Percentiles rank a stretch among this genome's conserved stretches.
Evolutionary conservation across 2,329 filamentous ascomycete genomes (phyloP).

Genomic region (Exophiala aquamarina): DNA sequence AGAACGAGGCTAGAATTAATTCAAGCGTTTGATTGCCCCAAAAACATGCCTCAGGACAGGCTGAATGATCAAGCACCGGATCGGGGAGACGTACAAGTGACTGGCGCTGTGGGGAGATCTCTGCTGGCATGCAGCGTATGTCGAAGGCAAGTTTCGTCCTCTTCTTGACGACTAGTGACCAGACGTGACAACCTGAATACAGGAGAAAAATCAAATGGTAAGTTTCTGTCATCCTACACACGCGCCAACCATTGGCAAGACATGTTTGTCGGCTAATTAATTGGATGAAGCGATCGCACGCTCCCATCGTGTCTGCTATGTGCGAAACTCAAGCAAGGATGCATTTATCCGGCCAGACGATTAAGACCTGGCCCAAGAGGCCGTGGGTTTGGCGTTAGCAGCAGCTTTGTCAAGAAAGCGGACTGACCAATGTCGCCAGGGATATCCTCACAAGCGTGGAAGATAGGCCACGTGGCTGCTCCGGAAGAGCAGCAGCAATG

Average conservation of each 20-base stretch:
- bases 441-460: no score
- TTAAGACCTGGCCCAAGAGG: neutral
- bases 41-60: no score
- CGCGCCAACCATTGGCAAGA: neutral
- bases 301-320: neutral
- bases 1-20: no score
- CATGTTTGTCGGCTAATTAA: neutral
- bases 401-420: no score
- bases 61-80: no score
- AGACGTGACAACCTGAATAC: neutral
- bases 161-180: neutral
- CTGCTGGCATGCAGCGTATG: neutral
- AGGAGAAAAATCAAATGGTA: neutral
- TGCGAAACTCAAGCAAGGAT: neutral
- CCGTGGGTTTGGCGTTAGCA: no score
- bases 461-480: neutral
- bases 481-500: neutral
- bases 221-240: neutral
- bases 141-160: neutral
- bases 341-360: neutral
- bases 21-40: no score
- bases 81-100: no score
- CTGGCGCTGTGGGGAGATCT: neutral
- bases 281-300: neutral
- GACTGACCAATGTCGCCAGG: no score